phyloP scores from a whole-genome alignment of 129 eudicot species.

The Ambrosia trifida region DNA sequence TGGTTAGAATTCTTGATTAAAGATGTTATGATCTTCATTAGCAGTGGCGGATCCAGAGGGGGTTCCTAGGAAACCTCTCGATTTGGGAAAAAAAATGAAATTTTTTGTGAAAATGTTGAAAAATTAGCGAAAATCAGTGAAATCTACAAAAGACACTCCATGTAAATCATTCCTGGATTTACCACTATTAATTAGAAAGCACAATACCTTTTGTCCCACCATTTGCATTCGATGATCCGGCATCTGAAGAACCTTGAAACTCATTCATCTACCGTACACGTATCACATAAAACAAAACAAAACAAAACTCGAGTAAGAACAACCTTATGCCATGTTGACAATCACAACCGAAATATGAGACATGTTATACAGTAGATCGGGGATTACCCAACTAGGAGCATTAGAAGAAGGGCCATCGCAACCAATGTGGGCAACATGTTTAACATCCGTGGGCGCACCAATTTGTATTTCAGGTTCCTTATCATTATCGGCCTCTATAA shows the following conservation, averaged over 20 bases:
- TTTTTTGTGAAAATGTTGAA: no score
- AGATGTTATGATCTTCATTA: not conserved
- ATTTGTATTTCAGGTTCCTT: conserved; percentile 69
- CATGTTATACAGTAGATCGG: not conserved
- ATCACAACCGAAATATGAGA: not conserved
- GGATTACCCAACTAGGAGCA: conserved; percentile 81
- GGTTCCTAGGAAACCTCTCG: no score
- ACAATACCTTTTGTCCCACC: conserved; percentile 30
- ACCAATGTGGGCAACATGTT: conserved; percentile 97
- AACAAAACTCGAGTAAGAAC: not conserved
- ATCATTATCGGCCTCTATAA: conserved; percentile 54
- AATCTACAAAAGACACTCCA: no score
- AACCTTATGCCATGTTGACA: not conserved
- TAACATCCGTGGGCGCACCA: conserved; percentile 93
- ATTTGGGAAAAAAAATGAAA: no score
- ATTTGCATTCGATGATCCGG: conserved; percentile 32
- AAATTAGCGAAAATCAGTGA: no score
- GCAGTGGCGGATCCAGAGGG: no score
- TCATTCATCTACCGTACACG: conserved; percentile 24
- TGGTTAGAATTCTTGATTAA: not conserved
- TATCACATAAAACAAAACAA: not conserved
- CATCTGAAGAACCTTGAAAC: conserved; percentile 43
- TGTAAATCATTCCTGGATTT: no score
- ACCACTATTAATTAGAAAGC: no score
- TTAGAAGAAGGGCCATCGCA: conserved; percentile 73